These are phyloP conservation scores for Alternaria hordeiaustralica DNA, from an alignment of 2,329 filamentous ascomycete genomes.

Conservation along the genomic window DNA sequence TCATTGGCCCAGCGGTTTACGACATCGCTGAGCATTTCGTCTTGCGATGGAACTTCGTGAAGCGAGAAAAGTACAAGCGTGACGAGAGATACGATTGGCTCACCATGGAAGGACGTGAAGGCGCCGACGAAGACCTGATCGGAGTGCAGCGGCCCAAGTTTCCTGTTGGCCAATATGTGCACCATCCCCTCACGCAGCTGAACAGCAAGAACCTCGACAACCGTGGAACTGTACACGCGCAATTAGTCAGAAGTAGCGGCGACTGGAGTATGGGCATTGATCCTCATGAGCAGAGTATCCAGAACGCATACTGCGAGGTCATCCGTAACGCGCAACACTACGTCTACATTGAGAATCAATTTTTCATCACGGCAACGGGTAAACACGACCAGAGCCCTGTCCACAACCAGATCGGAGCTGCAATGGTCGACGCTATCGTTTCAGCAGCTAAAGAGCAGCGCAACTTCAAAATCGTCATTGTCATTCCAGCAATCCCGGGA, in stretches of 20 bases:
- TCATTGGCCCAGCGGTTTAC: conserved; percentile 88
- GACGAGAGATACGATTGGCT: conserved; percentile 86
- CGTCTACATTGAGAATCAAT: conserved; percentile 98
- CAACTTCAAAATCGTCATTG: conserved; percentile 87
- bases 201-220: conserved; percentile 64
- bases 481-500: conserved; percentile 91
- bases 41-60: conserved; percentile 94
- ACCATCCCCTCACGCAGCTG: conserved; percentile 77
- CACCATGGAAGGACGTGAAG: conserved; percentile 75
- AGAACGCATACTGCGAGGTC: conserved; percentile 83
- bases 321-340: conserved; percentile 89
- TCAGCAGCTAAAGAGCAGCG: conserved; percentile 79
- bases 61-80: conserved; percentile 97
- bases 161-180: conserved; percentile 84
- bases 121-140: conserved; percentile 81
- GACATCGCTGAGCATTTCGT: conserved; percentile 97
- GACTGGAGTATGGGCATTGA: conserved; percentile 96
- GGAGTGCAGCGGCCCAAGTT: conserved; percentile 88
- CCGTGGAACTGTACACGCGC: conserved; percentile 78
- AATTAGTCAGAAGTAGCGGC: conserved; percentile 85
- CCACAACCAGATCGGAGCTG: conserved; percentile 83
- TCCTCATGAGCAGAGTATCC: conserved; percentile 77
- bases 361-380: conserved; percentile 87
- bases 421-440: conserved; percentile 90
- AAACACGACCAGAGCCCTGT: conserved; percentile 80